Evolutionary conservation across 2,329 filamentous ascomycete genomes (phyloP), one percentile per base, ranked within the genome.

Genomic region (Cercospora sp.): DNA sequence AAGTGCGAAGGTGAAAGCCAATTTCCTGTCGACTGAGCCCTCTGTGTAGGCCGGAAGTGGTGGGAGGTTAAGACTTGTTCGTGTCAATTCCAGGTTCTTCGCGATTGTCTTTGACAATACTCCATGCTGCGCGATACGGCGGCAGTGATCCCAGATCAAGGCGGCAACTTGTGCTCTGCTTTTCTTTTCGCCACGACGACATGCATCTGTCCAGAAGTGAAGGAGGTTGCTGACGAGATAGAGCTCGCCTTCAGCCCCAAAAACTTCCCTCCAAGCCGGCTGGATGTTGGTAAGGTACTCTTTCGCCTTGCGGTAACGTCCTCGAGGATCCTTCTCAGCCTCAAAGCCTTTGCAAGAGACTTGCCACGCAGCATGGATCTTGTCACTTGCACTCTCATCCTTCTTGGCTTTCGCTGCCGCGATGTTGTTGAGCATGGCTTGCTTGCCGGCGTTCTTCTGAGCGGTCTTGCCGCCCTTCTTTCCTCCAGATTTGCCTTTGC

Each of bases 221-320:
- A 86, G 70, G 3, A 86, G 75, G 42, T 81, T 79, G 67, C 83
- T 83, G 45, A 86, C 75, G 70, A 84, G 81, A 72, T 83, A 87
- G 0, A 84, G 77, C 60, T 82, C 78, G 8, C 85, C 77, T 68
- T 85, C 83, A 0, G 81, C 78, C 60, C 81, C 80, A 36, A 85
- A 68, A 4, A 79, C 75, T 30, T 79, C 77, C 20, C 75, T 75
- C 72, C 79, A 80, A 18, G 79, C 72, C 31, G 79, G 75, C 5
- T 80, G 77, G 26, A 85, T 77, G 28, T 77, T 78, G 7, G 73
- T 70, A 4, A 88, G 74, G 69, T 87, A 86, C 45, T 82, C 82
- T 53, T 83, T 79, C 0, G 82, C 80, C 68, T 83, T 85, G 26
- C 80, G 75, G 70, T 86, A 88, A 60, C 84, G 80, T 30, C 77